Conservation (phyloP, 768 basidiomycete genomes). For the Mycena venus region DNA sequence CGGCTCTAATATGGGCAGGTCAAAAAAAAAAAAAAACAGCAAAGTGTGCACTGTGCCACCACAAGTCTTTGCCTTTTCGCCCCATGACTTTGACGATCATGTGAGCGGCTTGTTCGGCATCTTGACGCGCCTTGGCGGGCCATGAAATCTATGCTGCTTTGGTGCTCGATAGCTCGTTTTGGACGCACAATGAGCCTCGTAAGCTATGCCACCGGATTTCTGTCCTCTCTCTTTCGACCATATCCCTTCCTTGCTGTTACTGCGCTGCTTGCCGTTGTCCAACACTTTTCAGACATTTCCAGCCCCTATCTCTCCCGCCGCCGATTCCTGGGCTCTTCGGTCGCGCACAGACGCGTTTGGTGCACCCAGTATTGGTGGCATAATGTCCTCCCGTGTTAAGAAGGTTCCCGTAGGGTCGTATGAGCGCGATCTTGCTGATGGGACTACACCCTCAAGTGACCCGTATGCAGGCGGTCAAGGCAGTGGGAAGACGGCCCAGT, state of each 20-base stretch:
- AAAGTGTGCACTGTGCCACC: too few species aligned
- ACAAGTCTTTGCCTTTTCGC: constrained; percentile 9
- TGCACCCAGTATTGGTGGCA: not conserved
- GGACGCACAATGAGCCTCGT: not conserved
- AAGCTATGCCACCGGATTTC: not conserved
- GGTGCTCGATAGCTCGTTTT: too few species aligned
- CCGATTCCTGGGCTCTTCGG: too few species aligned
- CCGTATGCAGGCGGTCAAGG: not conserved
- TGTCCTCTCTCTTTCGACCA: not conserved
- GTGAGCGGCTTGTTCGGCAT: not conserved
- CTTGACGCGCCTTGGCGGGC: not conserved
- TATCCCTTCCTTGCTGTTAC: not conserved
- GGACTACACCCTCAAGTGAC: not conserved
- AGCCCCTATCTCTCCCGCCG: not conserved
- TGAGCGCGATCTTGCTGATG: not conserved
- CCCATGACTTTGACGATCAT: constrained; percentile 10
- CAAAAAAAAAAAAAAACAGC: too few species aligned
- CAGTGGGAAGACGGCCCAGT: not conserved
- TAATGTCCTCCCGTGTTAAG: not conserved
- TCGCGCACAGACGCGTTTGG: not conserved
- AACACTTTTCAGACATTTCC: not conserved
- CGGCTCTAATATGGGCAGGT: too few species aligned
- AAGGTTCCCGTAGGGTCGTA: not conserved
- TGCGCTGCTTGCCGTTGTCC: not conserved
- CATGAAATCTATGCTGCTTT: not conserved